Evolutionary conservation across 225 moss, liverwort and hornwort genomes (phyloP).

Genomic region (Thuidium tamariscinum): DNA sequence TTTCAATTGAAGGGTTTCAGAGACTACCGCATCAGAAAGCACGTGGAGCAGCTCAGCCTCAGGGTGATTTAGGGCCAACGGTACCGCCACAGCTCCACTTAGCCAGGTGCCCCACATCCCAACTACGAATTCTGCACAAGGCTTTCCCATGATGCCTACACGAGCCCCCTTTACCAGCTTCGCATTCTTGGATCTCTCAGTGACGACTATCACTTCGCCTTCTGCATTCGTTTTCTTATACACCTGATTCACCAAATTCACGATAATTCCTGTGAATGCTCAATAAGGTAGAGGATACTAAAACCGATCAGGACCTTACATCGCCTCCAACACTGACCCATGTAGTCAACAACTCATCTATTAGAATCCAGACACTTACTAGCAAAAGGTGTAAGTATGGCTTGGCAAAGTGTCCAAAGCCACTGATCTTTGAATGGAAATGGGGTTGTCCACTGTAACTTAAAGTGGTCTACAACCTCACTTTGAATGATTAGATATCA

Average conservation of each 20-base stretch:
- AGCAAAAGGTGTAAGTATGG: not conserved
- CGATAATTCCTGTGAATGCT: not conserved
- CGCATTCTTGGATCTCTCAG: constrained; percentile 15
- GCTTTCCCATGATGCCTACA: constrained; percentile 82
- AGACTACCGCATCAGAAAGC: constrained; percentile 66
- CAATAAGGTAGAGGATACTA: not conserved
- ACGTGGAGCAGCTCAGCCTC: constrained; percentile 86
- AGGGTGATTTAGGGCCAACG: constrained; percentile 80
- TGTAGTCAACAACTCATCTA: not conserved
- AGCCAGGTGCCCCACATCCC: constrained; percentile 89
- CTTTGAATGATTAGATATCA: not conserved
- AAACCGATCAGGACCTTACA: not conserved
- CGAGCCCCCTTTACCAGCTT: constrained; percentile 29
- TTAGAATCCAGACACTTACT: not conserved
- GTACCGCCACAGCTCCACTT: constrained; percentile 82
- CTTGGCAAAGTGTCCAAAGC: not conserved
- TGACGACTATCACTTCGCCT: constrained; percentile 23
- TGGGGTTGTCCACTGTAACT: not conserved
- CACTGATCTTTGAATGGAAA: not conserved
- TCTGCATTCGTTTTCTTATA: constrained; percentile 28
- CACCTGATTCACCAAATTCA: constrained; percentile 6
- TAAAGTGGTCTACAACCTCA: not conserved
- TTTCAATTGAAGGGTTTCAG: not conserved
- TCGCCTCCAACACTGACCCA: not conserved
- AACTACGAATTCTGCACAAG: constrained; percentile 73